Evolutionary conservation across 495 filamentous ascomycete genomes (phyloP), one percentile per base, ranked within the genome.

Genomic region (Penicillium flavigenum): DNA sequence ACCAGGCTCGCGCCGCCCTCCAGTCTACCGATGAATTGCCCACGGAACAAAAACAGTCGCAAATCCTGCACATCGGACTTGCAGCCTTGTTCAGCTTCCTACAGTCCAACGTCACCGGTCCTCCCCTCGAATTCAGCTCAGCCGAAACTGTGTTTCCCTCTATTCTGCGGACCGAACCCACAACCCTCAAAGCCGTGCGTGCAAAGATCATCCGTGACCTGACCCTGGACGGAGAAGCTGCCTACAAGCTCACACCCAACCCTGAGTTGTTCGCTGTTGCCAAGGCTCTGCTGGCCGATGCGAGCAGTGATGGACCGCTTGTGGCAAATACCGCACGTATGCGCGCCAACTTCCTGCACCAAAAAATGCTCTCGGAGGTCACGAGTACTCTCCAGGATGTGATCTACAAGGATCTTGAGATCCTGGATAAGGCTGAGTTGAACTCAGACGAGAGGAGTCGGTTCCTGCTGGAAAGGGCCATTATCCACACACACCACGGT

Each of bases 31-130:
- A 71, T 44, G 74, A 60, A 19, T 51, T 70, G 32, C 70, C 67
- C 8, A 5, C 54, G 9, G 64, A 70, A 53, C 69, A 74, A 63
- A 68, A 63, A 51, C 65, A 68, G 47, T 78, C 74, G 7, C 76
- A 76, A 47, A 34, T 85, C 31, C 70, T 87, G 45, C 70, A 80
- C 22, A 72, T 94, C 44, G 91, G 84, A 19, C 73, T 88, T 16
- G 86, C 87, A 2, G 86, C 91, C 0, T 77, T 97, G 20, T 81
- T 89, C 64, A 82, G 84, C n/a, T 98, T 98, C 69, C 70, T 97
- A 20, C 94, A 98, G 62, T 86, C 86, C 1, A 98, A 91, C 69
- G 88, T 97, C 50, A 97, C 94, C 14, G 94, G 94, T 0, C 95
- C 92, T 22, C 84, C 86, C 1, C 74, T 90, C n/a, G 65, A 74